Evolutionary conservation across 805 yeast species (phyloP).

Genomic region (Zygosaccharomyces bailii): DNA sequence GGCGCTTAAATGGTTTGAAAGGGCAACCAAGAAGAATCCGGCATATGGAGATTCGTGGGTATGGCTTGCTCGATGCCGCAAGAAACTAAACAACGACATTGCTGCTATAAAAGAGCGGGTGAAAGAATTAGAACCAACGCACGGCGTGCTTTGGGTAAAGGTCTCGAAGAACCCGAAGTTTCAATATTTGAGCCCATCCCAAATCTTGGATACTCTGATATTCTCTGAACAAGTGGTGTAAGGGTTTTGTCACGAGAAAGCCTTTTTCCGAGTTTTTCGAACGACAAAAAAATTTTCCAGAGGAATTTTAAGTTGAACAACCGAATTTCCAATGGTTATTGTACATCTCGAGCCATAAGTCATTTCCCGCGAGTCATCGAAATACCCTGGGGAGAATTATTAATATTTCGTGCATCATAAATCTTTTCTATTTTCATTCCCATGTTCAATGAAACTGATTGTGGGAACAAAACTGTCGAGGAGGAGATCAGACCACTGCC

Average conservation of each 20-base stretch:
- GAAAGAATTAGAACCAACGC: slow-evolving; percentile 49
- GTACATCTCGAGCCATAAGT: not conserved
- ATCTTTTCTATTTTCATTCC: not conserved
- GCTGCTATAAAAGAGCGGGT: slow-evolving; percentile 26
- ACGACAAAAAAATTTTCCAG: slow-evolving; percentile 22
- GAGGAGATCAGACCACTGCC: slow-evolving; percentile 5
- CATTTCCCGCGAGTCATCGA: slow-evolving; percentile 3
- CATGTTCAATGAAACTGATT: not conserved
- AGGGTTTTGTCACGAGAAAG: not conserved
- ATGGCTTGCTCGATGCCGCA: slow-evolving; percentile 51
- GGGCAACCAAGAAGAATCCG: slow-evolving; percentile 54
- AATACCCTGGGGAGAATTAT: not conserved
- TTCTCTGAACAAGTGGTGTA: not conserved
- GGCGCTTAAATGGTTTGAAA: slow-evolving; percentile 70
- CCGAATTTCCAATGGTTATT: slow-evolving; percentile 8
- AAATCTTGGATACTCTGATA: slow-evolving; percentile 37
- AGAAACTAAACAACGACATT: slow-evolving; percentile 32
- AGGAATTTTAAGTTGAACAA: slow-evolving; percentile 20
- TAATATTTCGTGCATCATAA: not conserved
- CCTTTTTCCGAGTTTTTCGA: not conserved
- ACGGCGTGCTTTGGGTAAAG: slow-evolving; percentile 59
- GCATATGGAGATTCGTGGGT: slow-evolving; percentile 77
- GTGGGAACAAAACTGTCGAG: not conserved
- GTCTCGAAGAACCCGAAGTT: slow-evolving; percentile 48
- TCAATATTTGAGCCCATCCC: slow-evolving; percentile 40